Base-by-base conservation (phyloP, 306 rosid genomes). In the Erythrophleum fordii region DNA sequence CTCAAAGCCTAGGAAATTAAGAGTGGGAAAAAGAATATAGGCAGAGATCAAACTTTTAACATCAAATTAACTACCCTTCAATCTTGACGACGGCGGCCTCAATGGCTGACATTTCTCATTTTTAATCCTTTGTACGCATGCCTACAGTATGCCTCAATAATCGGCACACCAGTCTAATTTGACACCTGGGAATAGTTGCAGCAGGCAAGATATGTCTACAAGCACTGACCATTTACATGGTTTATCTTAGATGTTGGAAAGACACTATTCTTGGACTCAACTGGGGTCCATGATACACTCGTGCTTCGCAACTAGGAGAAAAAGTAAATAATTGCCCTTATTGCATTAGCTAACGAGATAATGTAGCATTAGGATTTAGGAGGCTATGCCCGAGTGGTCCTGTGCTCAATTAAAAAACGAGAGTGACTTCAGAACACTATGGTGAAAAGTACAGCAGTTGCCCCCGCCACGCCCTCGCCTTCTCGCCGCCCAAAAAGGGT, bases 351-450 rank as follows among this genome's bases (percentile, higher is more conserved):
- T 18, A 31, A 17, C 12, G 61, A 18, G 29, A 49, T 35, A 72
- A 51, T 18, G 23, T 28, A 3, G 41, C 18, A 16, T 13, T 60
- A 25, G 10, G 20, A 60, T 60, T 45, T 69, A 2, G n/a, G 17
- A 18, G 62, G 13, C 25, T 49, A n/a, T 51, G n/a, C 17, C 34
- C 52, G n/a, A 6, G 77, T 53, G 77, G 77, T 73, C 77, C 77
- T 11, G 9, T 53, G 9, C 23, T 18, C 77, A 2, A 52, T 34
- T 20, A 20, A 31, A 29, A 65, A 52, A 52, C 34, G 49, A 31
- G 65, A 52, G 66, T 58, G 62, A 49, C 77, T 53, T 35, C 8
- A 73, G 77, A 53, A 23, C 35, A 34, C 18, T 22, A 53, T 73
- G 34, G 6, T 72, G 49, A 58, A 53, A 52, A 10, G 46, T 41